Evolutionary conservation across 73 alveolate genomes (phyloP).

Genomic region (Paraurostyla sp.): DNA sequence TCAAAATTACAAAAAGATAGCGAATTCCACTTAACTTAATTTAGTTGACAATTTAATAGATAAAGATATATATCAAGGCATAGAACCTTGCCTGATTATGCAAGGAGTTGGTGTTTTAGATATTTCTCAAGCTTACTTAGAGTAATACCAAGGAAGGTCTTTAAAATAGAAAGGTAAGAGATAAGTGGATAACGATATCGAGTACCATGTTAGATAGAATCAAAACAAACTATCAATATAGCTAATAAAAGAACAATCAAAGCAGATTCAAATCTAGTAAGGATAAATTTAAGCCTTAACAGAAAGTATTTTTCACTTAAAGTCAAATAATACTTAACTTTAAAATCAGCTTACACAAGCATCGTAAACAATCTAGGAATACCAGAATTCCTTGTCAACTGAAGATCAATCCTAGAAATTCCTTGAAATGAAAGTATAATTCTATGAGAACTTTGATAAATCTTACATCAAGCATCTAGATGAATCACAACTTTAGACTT

Average conservation of each 20-base stretch:
- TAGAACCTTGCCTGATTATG: background rate
- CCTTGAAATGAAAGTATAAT: background rate
- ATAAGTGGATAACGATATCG: background rate
- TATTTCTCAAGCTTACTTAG: background rate
- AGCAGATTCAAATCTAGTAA: background rate
- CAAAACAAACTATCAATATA: background rate
- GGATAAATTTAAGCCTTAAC: slow-evolving; percentile 2
- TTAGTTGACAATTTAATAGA: too few species aligned
- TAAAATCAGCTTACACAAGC: background rate
- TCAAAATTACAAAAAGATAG: background rate
- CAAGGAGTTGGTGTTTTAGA: background rate
- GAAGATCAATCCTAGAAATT: background rate
- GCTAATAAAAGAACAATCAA: background rate
- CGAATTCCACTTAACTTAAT: background rate
- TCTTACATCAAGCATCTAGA: background rate
- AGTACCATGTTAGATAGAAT: background rate
- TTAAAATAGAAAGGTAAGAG: background rate
- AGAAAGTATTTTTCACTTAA: background rate
- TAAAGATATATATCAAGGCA: background rate
- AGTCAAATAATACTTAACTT: background rate
- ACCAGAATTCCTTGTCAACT: too few species aligned
- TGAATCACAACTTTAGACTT: background rate
- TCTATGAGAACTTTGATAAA: slow-evolving; percentile 25
- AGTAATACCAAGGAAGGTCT: background rate
- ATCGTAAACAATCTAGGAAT: background rate